Conservation (phyloP, 306 rosid species). For the Cicer cuneatum region DNA sequence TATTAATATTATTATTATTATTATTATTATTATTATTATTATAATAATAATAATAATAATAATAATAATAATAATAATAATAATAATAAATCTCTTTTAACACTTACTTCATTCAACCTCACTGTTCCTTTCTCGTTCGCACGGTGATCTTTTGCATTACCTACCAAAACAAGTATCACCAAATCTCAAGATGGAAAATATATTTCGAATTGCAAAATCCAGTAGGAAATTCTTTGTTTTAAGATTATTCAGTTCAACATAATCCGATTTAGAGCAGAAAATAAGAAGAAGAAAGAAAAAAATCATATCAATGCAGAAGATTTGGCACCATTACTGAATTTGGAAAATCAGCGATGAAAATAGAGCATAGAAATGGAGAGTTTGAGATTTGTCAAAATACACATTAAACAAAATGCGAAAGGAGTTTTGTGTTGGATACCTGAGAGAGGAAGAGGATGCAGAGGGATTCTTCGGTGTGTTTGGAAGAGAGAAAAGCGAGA, state of each 20-base stretch:
- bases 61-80: constrained; percentile 25
- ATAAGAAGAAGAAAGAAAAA: background rate
- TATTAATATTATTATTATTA: too few species aligned
- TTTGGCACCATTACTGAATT: constrained; percentile 18
- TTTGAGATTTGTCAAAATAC: background rate
- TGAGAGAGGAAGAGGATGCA: constrained; percentile 22
- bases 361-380: background rate
- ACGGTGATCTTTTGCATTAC: background rate
- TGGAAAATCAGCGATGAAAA: constrained; percentile 7
- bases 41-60: too few species aligned
- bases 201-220: background rate
- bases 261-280: background rate
- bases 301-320: constrained; percentile 18
- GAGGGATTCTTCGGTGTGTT: constrained; percentile 12
- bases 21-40: too few species aligned
- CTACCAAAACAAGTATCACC: constrained; percentile 18
- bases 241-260: background rate
- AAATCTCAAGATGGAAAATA: constrained; percentile 2
- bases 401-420: background rate
- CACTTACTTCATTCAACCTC: background rate
- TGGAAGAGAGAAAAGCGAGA: background rate
- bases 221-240: too few species aligned
- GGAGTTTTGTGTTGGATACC: constrained; percentile 14
- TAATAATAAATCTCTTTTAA: constrained; percentile 24
- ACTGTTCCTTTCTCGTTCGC: background rate